A percentile compares a stretch with the other conserved stretches of the same genome.
Evolutionary conservation across 371 early-diverging fungal species (phyloP).

Genomic region (Actinomucor elegans): DNA sequence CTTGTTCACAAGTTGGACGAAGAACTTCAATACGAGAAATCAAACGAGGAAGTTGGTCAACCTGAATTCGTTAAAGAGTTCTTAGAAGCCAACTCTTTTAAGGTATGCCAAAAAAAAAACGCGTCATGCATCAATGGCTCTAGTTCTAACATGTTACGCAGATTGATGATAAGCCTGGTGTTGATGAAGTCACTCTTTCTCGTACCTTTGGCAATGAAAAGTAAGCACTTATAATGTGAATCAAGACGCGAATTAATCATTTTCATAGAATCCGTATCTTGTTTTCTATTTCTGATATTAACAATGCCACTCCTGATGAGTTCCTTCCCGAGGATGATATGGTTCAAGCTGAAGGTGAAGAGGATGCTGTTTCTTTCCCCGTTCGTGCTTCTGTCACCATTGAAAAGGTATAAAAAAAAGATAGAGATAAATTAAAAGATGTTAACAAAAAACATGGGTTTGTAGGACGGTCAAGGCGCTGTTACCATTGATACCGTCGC

Average conservation of each 20-base stretch:
- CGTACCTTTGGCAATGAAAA: constrained; percentile 91
- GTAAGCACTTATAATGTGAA: constrained; percentile 44
- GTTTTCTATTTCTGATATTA: constrained; percentile 87
- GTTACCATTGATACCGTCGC: constrained; percentile 77
- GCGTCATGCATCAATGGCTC: not conserved
- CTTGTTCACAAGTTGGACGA: constrained; percentile 70
- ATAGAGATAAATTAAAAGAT: constrained; percentile 23
- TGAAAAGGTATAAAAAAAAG: constrained; percentile 72
- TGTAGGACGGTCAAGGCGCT: constrained; percentile 65
- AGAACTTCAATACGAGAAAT: constrained; percentile 84
- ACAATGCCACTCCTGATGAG: constrained; percentile 59
- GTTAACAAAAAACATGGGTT: not conserved
- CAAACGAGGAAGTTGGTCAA: constrained; percentile 55
- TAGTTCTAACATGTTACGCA: constrained; percentile 11
- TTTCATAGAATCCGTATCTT: constrained; percentile 70
- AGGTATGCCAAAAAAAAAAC: constrained; percentile 42
- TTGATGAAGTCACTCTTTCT: constrained; percentile 78
- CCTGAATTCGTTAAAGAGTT: constrained; percentile 82
- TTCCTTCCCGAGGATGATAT: constrained; percentile 54
- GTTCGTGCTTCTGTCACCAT: constrained; percentile 81
- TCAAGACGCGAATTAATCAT: not conserved
- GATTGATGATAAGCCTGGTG: constrained; percentile 80
- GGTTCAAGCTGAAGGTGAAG: constrained; percentile 54
- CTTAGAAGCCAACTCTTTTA: constrained; percentile 72
- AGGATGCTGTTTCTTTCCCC: constrained; percentile 62